Evolutionary conservation across 139 green algal genomes (phyloP), one percentile per base, ranked within the genome.

Genomic region (Chlorella sp.): DNA sequence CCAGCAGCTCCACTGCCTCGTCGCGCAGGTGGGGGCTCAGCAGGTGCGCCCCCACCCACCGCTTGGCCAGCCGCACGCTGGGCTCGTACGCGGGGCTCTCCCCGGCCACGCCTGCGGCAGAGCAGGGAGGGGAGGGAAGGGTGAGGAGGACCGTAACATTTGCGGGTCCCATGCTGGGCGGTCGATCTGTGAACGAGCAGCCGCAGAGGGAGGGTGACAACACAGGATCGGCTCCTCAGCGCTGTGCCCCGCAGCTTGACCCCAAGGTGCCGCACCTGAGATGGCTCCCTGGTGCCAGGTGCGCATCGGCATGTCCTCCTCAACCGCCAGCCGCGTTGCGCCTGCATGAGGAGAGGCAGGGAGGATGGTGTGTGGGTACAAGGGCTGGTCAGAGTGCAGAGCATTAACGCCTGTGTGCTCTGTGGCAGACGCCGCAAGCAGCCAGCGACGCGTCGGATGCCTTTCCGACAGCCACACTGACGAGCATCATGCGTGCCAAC

Each of bases 1-100:
- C 70, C 51, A 97, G 56, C 78, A 97, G 89, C 90, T 97, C 94
- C 36, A 93, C 88, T 38, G 91, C 91, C 85, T 96, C 90, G 16
- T 92, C 72, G 13, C 28, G 19, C 32, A 97, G 41, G 74, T 95
- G 90, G 34, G 88, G 84, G 65, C 85, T 87, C 40, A 91, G 74
- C 46, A 78, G 70, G 75, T 97, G 94, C 1, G 82, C 58, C 22
- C 85, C 89, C 77, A 96, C 69, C 94, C 94, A 97, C 28, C 92
- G 85, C 32, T 89, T 88, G 41, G 90, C 90, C 64, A 97, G 84
- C 24, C 90, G 87, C 28, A 88, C 88, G 20, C 89, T 85, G 36
- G 89, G 81, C 11, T 87, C 88, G 76, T 92, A 97, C 0, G 94
- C 88, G 0, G 94, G 83, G 68, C 94, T 89, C 40, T 80, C 67